phyloP scores from a whole-genome alignment of 495 filamentous ascomycete species.

The Cenococcum geophilum region DNA sequence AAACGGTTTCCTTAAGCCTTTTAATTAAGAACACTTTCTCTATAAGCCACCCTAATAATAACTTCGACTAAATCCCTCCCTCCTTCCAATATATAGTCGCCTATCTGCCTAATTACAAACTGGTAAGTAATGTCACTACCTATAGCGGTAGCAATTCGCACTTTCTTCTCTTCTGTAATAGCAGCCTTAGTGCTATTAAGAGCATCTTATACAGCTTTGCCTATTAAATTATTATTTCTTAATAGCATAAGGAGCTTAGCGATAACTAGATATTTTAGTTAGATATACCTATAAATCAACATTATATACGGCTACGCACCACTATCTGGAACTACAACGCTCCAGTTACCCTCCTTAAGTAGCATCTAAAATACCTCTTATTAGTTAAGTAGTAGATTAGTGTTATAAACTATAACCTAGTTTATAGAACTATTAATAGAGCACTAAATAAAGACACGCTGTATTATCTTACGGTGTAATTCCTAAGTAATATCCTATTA shows the following conservation, averaged over 20 bases:
- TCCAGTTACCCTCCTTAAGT: slow-evolving; percentile 5
- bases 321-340: slow-evolving; percentile 15
- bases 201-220: background rate
- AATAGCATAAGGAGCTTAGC: background rate
- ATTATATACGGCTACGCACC: slow-evolving; percentile 4
- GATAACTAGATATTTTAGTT: background rate
- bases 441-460: background rate
- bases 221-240: background rate
- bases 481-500: background rate
- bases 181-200: background rate
- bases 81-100: background rate
- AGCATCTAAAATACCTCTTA: slow-evolving; percentile 11
- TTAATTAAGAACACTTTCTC: slow-evolving; percentile 3
- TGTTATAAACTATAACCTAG: slow-evolving; percentile 15
- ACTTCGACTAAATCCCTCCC: slow-evolving; percentile 7
- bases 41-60: slow-evolving; percentile 6
- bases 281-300: background rate
- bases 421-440: background rate
- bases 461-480: slow-evolving; percentile 11
- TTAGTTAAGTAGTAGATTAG: slow-evolving; percentile 14
- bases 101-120: background rate
- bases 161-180: slow-evolving; percentile 8
- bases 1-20: background rate
- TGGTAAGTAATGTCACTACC: background rate
- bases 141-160: background rate